Percentiles rank a stretch among this genome's conserved stretches.
phyloP scores from a whole-genome alignment of 176 grass and related monocot genomes.

The Miscanthus lutarioriparius region DNA sequence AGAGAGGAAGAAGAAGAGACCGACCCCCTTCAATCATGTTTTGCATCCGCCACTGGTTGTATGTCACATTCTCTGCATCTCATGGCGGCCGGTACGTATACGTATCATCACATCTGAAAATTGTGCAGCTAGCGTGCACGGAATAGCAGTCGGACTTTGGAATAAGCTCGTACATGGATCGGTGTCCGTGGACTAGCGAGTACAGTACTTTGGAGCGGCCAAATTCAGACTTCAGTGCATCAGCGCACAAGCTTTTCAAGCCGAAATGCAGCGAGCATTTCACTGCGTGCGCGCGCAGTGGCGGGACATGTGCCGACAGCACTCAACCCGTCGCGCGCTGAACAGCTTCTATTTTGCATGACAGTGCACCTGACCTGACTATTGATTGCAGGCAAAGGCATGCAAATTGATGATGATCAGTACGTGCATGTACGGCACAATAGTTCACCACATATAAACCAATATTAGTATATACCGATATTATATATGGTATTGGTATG shows the following conservation, averaged over 20 bases:
- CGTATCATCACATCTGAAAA: neutral
- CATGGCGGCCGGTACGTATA: neutral
- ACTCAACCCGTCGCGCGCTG: neutral
- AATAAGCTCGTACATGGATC: neutral
- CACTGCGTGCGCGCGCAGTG: neutral
- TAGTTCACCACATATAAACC: neutral
- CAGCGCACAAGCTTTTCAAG: neutral
- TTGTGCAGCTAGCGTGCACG: neutral
- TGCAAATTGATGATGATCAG: neutral
- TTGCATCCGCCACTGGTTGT: too few species aligned
- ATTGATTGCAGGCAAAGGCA: neutral
- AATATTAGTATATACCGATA: neutral
- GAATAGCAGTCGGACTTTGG: neutral
- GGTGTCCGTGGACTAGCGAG: neutral
- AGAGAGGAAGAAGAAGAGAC: too few species aligned
- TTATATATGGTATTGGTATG: neutral
- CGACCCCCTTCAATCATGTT: too few species aligned
- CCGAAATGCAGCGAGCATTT: neutral
- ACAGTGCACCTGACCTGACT: neutral
- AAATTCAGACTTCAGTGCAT: neutral
- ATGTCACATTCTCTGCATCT: conserved; percentile 3
- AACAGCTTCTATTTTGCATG: neutral
- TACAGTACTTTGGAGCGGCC: neutral
- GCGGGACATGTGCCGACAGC: neutral
- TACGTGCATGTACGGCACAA: neutral